Percentiles rank a stretch among this genome's conserved stretches.
phyloP scores from a whole-genome alignment of 2,329 filamentous ascomycete species.

The Xylaria sp. region DNA sequence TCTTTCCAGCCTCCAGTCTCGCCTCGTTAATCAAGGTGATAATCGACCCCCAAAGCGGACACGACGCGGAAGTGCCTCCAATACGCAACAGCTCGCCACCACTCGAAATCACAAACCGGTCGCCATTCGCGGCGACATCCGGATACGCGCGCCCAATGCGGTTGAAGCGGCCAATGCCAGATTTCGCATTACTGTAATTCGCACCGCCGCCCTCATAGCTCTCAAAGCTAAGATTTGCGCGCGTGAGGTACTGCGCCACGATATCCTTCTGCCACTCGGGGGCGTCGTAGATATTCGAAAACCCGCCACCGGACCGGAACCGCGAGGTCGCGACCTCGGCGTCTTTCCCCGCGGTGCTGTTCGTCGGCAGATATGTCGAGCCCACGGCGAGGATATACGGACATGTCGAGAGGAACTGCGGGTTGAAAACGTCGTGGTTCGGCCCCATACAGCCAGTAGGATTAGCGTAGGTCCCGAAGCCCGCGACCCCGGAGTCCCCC shows the following conservation, averaged over 20 bases:
- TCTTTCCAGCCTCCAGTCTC: conserved; percentile 51
- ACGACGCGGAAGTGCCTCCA: conserved; percentile 57
- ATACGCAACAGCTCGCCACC: conserved; percentile 38
- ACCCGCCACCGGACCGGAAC: conserved; percentile 23
- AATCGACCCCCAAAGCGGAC: conserved; percentile 54
- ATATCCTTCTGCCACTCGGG: conserved; percentile 14
- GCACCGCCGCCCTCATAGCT: conserved; percentile 43
- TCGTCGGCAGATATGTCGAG: conserved; percentile 35
- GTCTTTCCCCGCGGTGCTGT: conserved; percentile 13
- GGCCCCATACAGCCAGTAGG: conserved; percentile 47
- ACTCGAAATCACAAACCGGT: conserved; percentile 43
- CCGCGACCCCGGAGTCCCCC: conserved; percentile 54
- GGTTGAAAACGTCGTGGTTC: conserved; percentile 48
- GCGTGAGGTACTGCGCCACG: conserved; percentile 4
- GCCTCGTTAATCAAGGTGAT: conserved; percentile 59
- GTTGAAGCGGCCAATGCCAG: conserved; percentile 48
- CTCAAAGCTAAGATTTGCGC: conserved; percentile 33
- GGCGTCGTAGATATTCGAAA: conserved; percentile 24
- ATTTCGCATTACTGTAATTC: conserved; percentile 43
- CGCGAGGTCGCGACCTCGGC: conserved; percentile 18
- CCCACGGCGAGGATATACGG: conserved; percentile 59
- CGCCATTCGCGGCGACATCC: conserved; percentile 54
- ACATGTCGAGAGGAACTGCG: conserved; percentile 54
- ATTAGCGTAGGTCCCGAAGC: conserved; percentile 33
- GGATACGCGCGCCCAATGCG: conserved; percentile 54